Conservation (phyloP, 2,329 filamentous ascomycete species). For the Pseudocercospora musae region DNA sequence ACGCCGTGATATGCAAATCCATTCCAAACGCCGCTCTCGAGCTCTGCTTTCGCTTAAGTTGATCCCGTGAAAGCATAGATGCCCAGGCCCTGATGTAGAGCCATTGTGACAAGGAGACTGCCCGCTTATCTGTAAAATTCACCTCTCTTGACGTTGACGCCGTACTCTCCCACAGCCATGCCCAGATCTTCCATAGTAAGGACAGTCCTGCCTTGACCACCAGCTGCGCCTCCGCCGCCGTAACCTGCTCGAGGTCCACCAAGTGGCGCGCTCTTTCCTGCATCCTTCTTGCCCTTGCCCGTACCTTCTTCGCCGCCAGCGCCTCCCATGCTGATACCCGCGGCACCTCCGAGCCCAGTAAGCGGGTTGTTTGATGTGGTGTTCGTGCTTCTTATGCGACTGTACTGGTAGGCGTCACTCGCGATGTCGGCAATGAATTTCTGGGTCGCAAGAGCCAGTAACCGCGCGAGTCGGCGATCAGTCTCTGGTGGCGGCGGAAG, state of each 20-base stretch:
- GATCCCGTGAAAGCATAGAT: neutral
- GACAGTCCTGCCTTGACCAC: slow-evolving; percentile 85
- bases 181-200: slow-evolving; percentile 98
- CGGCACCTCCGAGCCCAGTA: slow-evolving; percentile 75
- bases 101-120: neutral
- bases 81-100: neutral
- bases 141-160: slow-evolving; percentile 93
- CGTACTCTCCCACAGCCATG: slow-evolving; percentile 97
- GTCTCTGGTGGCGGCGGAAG: slow-evolving; percentile 90
- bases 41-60: neutral
- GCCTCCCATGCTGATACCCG: slow-evolving; percentile 62
- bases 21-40: neutral
- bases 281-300: slow-evolving; percentile 46
- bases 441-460: slow-evolving; percentile 94
- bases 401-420: slow-evolving; percentile 96
- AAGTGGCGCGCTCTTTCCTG: slow-evolving; percentile 41
- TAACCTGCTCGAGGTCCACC: slow-evolving; percentile 50
- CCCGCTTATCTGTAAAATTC: slow-evolving; percentile 80
- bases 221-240: slow-evolving; percentile 82
- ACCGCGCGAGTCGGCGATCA: slow-evolving; percentile 82
- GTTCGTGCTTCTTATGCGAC: slow-evolving; percentile 89
- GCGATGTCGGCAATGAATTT: slow-evolving; percentile 98
- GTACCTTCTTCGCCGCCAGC: slow-evolving; percentile 55
- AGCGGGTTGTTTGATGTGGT: slow-evolving; percentile 88
- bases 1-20: slow-evolving; percentile 8